phyloP scores from a whole-genome alignment of 345 rosid species.

The Brassica carinata region DNA sequence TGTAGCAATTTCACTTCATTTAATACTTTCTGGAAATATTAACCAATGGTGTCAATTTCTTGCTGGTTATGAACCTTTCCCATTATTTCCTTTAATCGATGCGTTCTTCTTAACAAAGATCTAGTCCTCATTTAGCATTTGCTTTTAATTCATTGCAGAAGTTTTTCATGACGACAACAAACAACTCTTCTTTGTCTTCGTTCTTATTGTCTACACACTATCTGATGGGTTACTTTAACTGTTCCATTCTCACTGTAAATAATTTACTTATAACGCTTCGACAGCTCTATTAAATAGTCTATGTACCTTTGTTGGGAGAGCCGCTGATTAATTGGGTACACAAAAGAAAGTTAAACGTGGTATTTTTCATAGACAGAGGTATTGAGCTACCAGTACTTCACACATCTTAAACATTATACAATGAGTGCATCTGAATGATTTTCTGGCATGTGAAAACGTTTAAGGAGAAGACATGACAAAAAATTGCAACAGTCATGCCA shows the following conservation, averaged over 20 bases:
- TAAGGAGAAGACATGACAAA: not conserved
- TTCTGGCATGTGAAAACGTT: not conserved
- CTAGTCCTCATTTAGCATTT: constrained; percentile 41
- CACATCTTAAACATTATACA: not conserved
- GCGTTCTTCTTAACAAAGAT: constrained; percentile 36
- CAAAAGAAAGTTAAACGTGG: not conserved
- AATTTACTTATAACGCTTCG: not conserved
- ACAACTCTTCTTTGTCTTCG: constrained; percentile 26
- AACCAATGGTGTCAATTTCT: constrained; percentile 41
- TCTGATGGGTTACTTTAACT: constrained; percentile 11
- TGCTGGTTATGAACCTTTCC: constrained; percentile 41
- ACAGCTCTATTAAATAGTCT: not conserved
- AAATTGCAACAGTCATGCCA: not conserved
- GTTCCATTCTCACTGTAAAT: constrained; percentile 8
- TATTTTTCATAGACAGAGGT: not conserved
- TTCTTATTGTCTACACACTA: constrained; percentile 12
- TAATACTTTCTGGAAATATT: constrained; percentile 30
- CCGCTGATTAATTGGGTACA: not conserved
- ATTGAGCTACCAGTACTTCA: not conserved
- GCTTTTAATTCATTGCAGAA: constrained; percentile 41
- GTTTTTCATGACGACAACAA: constrained; percentile 34
- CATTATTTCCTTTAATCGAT: constrained; percentile 36
- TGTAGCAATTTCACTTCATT: constrained; percentile 24
- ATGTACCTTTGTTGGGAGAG: not conserved
- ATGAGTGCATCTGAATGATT: no score